Conservation (phyloP, 2,329 filamentous ascomycete species). For the Phaeoacremonium minimum region DNA sequence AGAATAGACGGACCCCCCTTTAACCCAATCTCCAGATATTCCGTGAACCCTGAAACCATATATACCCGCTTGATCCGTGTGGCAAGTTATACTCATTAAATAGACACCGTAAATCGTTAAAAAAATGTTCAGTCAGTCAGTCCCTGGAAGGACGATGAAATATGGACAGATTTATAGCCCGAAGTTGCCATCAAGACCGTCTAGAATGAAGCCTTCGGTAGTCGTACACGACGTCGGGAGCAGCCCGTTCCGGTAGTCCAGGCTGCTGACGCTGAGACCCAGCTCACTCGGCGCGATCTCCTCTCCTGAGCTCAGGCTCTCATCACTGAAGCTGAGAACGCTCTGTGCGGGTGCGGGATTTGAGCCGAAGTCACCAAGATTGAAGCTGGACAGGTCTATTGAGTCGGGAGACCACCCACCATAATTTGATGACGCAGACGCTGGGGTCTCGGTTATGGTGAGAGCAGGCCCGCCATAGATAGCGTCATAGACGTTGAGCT, state of each 20-base stretch:
- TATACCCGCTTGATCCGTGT: no score
- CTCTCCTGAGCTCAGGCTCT: constrained; percentile 52
- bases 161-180: constrained; percentile 26
- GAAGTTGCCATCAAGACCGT: constrained; percentile 35
- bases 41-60: no score
- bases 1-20: no score
- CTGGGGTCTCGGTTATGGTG: constrained; percentile 38
- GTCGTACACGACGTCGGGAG: constrained; percentile 14
- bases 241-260: constrained; percentile 27
- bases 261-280: constrained; percentile 34
- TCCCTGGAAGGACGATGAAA: constrained; percentile 1
- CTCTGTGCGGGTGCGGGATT: constrained; percentile 43
- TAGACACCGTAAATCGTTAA: no score
- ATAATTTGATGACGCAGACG: constrained; percentile 22
- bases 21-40: no score
- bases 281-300: constrained; percentile 43
- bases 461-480: constrained; percentile 66
- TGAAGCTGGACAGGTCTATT: constrained; percentile 50
- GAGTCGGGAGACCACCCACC: constrained; percentile 51
- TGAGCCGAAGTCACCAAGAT: constrained; percentile 41
- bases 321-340: constrained; percentile 52
- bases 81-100: no score
- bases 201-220: constrained; percentile 23
- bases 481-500: constrained; percentile 79
- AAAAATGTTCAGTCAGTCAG: no score